Evolutionary conservation across 1,284 basidiomycete species (phyloP).

Genomic region (Abortiporus biennis): DNA sequence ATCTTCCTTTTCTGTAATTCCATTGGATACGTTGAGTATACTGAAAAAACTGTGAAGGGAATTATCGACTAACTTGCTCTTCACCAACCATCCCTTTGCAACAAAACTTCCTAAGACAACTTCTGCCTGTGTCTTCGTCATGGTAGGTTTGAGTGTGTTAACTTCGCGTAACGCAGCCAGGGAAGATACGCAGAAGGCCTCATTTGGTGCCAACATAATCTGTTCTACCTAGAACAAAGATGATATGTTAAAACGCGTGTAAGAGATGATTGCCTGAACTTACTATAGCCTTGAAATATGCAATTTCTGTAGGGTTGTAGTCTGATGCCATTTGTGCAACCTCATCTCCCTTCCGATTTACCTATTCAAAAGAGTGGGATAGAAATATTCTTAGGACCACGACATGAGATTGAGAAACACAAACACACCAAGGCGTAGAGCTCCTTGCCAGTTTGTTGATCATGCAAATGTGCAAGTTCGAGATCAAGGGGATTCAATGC

Average conservation of each 20-base stretch:
- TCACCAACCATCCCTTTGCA: conserved; percentile 72
- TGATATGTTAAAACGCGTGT: not conserved
- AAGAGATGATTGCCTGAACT: conserved; percentile 19
- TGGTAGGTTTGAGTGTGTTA: conserved; percentile 50
- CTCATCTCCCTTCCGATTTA: conserved; percentile 72
- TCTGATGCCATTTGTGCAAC: conserved; percentile 80
- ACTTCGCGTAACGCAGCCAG: conserved; percentile 72
- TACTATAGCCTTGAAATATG: conserved; percentile 78
- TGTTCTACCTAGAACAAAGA: conserved; percentile 63
- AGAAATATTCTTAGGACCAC: not conserved
- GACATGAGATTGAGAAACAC: not conserved
- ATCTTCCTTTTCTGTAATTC: conserved; percentile 44
- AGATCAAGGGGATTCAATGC: conserved; percentile 64
- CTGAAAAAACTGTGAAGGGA: not conserved
- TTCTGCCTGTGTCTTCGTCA: conserved; percentile 75
- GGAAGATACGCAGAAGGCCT: conserved; percentile 72
- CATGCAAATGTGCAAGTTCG: conserved; percentile 55
- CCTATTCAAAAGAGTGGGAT: conserved; percentile 33
- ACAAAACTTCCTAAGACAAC: conserved; percentile 73
- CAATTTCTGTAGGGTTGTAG: conserved; percentile 70
- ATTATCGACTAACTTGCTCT: conserved; percentile 56
- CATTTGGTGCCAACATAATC: conserved; percentile 75
- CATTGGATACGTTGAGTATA: not conserved
- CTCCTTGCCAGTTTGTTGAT: conserved; percentile 58
- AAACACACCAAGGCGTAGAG: conserved; percentile 58